Conservation (phyloP, 805 yeast genomes). For the Kodamaea nitidulidarum region DNA sequence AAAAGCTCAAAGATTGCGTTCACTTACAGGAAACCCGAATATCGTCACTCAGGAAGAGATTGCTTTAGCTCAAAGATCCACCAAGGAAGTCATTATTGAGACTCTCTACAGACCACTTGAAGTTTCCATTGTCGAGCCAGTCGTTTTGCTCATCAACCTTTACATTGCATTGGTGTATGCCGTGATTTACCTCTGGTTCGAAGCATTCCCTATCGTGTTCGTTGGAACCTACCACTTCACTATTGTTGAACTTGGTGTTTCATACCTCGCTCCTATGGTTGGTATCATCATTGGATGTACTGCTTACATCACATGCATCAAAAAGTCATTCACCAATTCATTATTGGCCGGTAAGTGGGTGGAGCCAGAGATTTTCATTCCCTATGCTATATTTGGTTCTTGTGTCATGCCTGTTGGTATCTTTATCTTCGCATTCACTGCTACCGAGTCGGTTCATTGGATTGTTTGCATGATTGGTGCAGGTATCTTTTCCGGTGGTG, state of each 20-base stretch:
- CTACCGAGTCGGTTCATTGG: conserved; percentile 17
- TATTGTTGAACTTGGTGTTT: conserved; percentile 42
- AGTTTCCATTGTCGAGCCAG: conserved; percentile 51
- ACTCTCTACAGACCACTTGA: conserved; percentile 48
- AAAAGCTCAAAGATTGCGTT: conserved; percentile 47
- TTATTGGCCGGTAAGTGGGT: conserved; percentile 12
- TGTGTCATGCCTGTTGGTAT: conserved; percentile 19
- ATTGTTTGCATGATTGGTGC: conserved; percentile 21
- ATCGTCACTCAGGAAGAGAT: conserved; percentile 40
- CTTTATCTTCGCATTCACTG: conserved; percentile 21
- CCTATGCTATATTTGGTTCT: conserved; percentile 21
- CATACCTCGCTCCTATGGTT: conserved; percentile 44
- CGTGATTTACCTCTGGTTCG: conserved; percentile 52
- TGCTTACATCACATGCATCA: conserved; percentile 11
- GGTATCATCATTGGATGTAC: conserved; percentile 34
- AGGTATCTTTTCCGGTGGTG: conserved; percentile 19
- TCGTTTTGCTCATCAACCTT: conserved; percentile 48
- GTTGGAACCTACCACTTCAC: conserved; percentile 43
- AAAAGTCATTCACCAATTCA: conserved; percentile 13
- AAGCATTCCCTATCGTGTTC: conserved; percentile 58
- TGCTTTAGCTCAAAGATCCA: conserved; percentile 21
- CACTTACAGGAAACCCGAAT: conserved; percentile 45
- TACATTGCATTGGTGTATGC: conserved; percentile 53
- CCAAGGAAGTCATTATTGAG: conserved; percentile 16
- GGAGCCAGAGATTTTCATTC: conserved; percentile 17